phyloP scores from a whole-genome alignment of 345 rosid species.

The Brassica cretica region DNA sequence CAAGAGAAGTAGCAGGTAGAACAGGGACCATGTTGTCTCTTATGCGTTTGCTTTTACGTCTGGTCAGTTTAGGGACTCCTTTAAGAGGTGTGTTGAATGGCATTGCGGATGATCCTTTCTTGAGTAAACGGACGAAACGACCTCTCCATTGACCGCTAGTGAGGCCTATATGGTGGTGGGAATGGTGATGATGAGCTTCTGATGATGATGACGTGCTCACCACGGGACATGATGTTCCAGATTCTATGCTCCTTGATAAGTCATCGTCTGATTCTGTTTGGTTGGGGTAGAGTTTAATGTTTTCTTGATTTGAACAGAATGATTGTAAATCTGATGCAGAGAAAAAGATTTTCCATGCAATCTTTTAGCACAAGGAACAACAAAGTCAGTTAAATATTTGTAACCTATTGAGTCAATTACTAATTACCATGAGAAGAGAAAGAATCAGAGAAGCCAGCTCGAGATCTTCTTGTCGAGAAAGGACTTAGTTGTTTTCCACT shows the following conservation, averaged over 20 bases:
- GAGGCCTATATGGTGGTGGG: slow-evolving; percentile 20
- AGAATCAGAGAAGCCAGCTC: slow-evolving; percentile 54
- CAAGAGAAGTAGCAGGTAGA: slow-evolving; percentile 47
- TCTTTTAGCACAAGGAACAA: not conserved
- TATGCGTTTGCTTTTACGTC: slow-evolving; percentile 62
- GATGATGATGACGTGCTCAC: slow-evolving; percentile 56
- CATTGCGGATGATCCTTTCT: slow-evolving; percentile 56
- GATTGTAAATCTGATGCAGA: slow-evolving; percentile 41
- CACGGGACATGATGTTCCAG: slow-evolving; percentile 46
- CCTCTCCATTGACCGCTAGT: slow-evolving; percentile 51
- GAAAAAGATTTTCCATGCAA: not conserved
- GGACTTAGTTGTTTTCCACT: slow-evolving; percentile 34
- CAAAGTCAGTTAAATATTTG: not conserved
- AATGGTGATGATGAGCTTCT: slow-evolving; percentile 39
- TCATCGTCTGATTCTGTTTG: slow-evolving; percentile 42
- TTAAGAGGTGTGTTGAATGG: slow-evolving; percentile 48
- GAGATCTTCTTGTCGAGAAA: slow-evolving; percentile 38
- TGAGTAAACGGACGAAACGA: slow-evolving; percentile 58
- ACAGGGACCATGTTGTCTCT: slow-evolving; percentile 58
- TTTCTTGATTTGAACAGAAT: slow-evolving; percentile 25
- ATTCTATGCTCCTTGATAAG: slow-evolving; percentile 39
- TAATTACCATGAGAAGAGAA: slow-evolving; percentile 50
- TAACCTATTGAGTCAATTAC: not conserved
- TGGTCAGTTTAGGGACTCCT: slow-evolving; percentile 59
- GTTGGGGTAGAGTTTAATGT: not conserved